Base-by-base conservation (phyloP, 169 alveolate genomes). In the Plasmodium yoelii region DNA sequence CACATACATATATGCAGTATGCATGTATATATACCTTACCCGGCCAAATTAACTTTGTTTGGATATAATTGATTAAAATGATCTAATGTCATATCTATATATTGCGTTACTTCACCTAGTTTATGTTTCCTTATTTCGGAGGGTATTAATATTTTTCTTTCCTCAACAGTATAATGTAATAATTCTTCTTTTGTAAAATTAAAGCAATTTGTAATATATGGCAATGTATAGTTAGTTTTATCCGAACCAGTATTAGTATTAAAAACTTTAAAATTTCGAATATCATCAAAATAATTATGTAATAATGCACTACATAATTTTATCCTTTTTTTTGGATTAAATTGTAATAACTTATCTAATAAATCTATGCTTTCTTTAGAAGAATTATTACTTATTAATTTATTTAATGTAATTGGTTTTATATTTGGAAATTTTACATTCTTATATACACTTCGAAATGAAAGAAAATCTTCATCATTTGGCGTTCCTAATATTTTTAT, bases 401-500 rank as follows among this genome's bases (percentile, higher is more conserved):
- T 57, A 15, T 77, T 51, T 44, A 77, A 44, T 6, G 88, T 77
- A 47, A 77, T 77, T 49, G 88, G 88, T 64, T 77, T 77, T 15
- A 77, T 69, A 15, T 77, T 57, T 49, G 88, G 88, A 34, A 77
- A 56, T 56, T 77, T 77, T 19, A 77, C 60, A 64, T 77, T 57
- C 15, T 77, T 77, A 68, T 77, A 69, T 3, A 67, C 77, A 77
- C 88, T 77, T 28, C 67, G 5, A 64, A 77, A 77, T 3, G 88
- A 77, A 18, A 77, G 57, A 44, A 77, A 55, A 46, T 77, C 88
- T 46, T 96, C 96, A 74, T 93, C 94, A 19, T 97, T 96, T 1
- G 99, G 99, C n/a, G 99, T 97, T 12, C 99, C 99, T 72, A 96
- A 71, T 9, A 77, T 57, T 88, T 97, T 98, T 18, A 98, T 97